Base-by-base conservation (phyloP, 371 early-diverging fungal species). In the Vavraia culicis region DNA sequence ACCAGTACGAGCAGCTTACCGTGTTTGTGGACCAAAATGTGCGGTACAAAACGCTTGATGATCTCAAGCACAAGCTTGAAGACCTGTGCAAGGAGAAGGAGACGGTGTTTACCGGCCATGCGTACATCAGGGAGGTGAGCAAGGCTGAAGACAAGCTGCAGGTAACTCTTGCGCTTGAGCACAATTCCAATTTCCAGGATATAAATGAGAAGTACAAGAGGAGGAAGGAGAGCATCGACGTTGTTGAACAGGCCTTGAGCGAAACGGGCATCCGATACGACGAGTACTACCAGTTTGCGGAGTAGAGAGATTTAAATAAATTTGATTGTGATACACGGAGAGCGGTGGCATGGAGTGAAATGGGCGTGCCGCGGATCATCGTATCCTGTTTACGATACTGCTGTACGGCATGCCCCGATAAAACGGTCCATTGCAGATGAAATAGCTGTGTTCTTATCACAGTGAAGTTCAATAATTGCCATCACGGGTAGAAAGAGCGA, bases 101-200 rank as follows among this genome's bases (percentile, higher is more conserved):
- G 8, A 49, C 54, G 8, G 46, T 51, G 11, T 56, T 56, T 40
- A 63, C 63, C 16, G 63, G 55, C 11, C 32, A 38, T 4, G 53
- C 64, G n/a, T 36, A 27, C 11, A 49, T 67, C 8, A 48, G 46
- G 35, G 56, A 58, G 10, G 58, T 39, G 39, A 60, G 57, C 40
- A 32, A 41, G 9, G 44, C 32, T 10, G 48, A 41, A 5, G 54
- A 32, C 1, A 48, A 47, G 35, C 49, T 61, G 8, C 27, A 49
- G 5, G 14, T 67, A 8, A 35, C 27, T 15, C 48, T 63, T 43
- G 43, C 36, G 7, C 59, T 67, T n/a, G 50, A 67, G 45, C 61
- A 67, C 46, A 55, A 47, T 35, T 38, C 52, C 16, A 67, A 64
- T 47, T 67, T 64, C 56, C 64, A 60, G 23, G 59, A 67, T 27